Conservation (phyloP, 768 basidiomycete species). For the Leccinum ochraceum region DNA sequence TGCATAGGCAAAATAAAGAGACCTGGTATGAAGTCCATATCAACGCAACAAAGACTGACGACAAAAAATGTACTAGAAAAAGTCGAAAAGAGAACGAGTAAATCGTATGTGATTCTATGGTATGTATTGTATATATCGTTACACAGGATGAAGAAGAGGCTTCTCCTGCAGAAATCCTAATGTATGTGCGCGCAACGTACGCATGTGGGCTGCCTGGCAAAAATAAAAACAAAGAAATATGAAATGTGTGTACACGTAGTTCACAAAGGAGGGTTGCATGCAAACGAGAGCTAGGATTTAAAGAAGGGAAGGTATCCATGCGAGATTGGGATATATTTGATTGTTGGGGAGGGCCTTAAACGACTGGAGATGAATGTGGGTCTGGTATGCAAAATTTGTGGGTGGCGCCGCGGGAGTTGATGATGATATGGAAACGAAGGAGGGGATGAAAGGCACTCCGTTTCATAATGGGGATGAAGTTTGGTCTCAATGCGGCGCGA, state of each 20-base stretch:
- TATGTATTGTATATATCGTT: neutral
- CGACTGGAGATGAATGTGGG: slow-evolving; percentile 5
- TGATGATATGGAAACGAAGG: neutral
- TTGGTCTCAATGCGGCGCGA: neutral
- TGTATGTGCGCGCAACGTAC: neutral
- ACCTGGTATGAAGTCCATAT: neutral
- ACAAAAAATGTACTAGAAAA: neutral
- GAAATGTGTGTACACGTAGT: neutral
- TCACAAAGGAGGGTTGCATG: neutral
- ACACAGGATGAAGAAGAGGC: neutral
- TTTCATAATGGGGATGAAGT: neutral
- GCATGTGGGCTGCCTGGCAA: neutral
- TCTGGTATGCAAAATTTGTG: neutral
- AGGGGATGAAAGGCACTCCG: neutral
- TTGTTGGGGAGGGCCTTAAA: neutral
- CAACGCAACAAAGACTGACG: neutral
- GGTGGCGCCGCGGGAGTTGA: neutral
- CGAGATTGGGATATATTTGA: neutral
- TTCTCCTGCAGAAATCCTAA: neutral
- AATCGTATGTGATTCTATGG: slow-evolving; percentile 3
- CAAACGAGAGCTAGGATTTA: slow-evolving; percentile 1
- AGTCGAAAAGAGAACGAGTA: neutral
- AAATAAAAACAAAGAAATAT: neutral
- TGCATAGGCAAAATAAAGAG: neutral
- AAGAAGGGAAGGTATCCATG: slow-evolving; percentile 11